Evolutionary conservation across 148 eudicot species (phyloP).

Genomic region (Fagopyrum esculentum): DNA sequence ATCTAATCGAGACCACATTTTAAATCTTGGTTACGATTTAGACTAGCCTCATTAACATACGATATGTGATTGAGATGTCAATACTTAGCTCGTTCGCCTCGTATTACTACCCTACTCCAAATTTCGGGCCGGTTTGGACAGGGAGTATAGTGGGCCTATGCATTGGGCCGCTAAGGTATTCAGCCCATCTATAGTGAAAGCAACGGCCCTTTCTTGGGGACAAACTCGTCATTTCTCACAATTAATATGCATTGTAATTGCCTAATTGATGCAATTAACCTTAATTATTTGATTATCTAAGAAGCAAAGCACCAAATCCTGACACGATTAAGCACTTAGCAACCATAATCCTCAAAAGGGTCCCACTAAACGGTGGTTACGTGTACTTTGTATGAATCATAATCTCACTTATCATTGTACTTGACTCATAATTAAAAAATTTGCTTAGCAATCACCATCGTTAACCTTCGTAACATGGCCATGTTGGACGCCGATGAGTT

Average conservation of each 20-base stretch:
- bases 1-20: too few relatives aligned
- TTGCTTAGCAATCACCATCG: background rate
- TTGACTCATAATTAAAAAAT: background rate
- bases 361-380: background rate
- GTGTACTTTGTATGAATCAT: background rate
- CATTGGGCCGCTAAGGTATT: background rate
- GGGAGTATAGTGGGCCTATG: background rate
- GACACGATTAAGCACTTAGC: background rate
- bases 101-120: background rate
- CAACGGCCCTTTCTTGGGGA: too few relatives aligned
- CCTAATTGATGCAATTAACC: too few relatives aligned
- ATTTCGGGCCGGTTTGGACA: background rate
- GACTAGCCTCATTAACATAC: too few relatives aligned
- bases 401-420: slow-evolving; percentile 3
- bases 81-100: too few relatives aligned
- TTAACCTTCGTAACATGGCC: background rate
- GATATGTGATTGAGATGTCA: too few relatives aligned
- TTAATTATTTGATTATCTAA: background rate
- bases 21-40: too few relatives aligned
- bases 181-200: background rate
- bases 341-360: background rate
- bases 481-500: background rate
- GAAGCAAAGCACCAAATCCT: background rate
- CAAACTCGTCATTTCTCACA: too few relatives aligned
- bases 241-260: too few relatives aligned